Evolutionary conservation across 352 stramenopile species (phyloP).

Genomic region (Ophiocytium majus): DNA sequence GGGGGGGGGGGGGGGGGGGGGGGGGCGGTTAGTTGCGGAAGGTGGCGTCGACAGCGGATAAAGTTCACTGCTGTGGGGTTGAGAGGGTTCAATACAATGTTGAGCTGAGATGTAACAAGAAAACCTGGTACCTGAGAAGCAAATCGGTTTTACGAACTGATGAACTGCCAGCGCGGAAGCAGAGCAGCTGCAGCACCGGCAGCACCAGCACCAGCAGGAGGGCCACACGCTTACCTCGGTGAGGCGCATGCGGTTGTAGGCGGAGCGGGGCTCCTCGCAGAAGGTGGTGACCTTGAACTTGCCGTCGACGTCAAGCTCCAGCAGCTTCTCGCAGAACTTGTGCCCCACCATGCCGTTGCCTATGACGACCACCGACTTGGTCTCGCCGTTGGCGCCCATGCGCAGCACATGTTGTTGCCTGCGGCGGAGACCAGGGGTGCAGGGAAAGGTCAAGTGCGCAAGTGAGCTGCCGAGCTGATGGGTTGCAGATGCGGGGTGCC

Average conservation of each 20-base stretch:
- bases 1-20: no score
- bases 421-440: no score
- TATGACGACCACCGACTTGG: constrained; percentile 41
- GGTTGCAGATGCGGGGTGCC: no score
- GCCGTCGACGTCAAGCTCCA: constrained; percentile 64
- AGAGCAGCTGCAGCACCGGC: background rate
- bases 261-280: constrained; percentile 79
- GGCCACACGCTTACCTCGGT: constrained; percentile 31
- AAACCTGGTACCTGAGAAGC: background rate
- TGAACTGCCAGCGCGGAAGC: no score
- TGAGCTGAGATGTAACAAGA: background rate
- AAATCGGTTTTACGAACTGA: no score
- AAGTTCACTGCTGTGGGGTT: no score
- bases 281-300: constrained; percentile 78
- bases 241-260: constrained; percentile 86
- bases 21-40: no score
- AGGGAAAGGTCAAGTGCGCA: no score
- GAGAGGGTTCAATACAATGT: background rate
- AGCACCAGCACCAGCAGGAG: background rate
- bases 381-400: background rate
- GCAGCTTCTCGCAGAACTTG: constrained; percentile 53
- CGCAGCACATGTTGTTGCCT: no score
- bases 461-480: no score
- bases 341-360: constrained; percentile 54
- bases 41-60: no score